Conservation (phyloP, 192 early-diverging fungal genomes). For the Haplosporangium gracile region DNA sequence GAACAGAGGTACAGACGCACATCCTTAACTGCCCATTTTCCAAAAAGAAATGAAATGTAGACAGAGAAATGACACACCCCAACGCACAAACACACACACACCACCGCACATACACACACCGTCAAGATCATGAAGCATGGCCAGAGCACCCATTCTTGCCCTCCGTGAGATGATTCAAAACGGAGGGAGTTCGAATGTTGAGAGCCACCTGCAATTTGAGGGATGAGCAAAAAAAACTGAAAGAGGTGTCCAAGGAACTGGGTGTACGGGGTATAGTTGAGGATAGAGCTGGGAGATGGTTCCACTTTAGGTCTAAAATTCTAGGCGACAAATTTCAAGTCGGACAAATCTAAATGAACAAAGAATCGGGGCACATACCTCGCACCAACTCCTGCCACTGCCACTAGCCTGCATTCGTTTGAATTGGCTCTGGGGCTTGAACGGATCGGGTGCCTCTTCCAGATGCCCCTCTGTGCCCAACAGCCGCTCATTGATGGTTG, state of each 20-base stretch:
- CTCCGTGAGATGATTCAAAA: background rate
- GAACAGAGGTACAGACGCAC: background rate
- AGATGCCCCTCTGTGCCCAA: conserved; percentile 8
- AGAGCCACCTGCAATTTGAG: background rate
- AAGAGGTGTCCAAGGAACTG: background rate
- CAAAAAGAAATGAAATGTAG: background rate
- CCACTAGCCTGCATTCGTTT: conserved; percentile 4
- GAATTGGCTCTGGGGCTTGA: background rate
- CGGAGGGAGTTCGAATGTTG: background rate
- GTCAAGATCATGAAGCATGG: background rate
- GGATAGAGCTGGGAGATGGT: background rate
- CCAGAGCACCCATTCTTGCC: background rate
- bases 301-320: background rate
- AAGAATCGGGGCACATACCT: conserved; percentile 15
- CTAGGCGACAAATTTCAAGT: background rate
- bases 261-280: background rate
- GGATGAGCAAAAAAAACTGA: background rate
- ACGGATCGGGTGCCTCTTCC: conserved; percentile 1
- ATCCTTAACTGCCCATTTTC: background rate
- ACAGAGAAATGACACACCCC: no score
- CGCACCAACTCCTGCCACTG: conserved; percentile 10
- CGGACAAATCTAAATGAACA: conserved; percentile 5
- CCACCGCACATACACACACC: background rate
- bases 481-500: background rate
- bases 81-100: background rate